Evolutionary conservation across 2,329 filamentous ascomycete genomes (phyloP), one percentile per base, ranked within the genome.

Genomic region (Dothideomycetes sp.): DNA sequence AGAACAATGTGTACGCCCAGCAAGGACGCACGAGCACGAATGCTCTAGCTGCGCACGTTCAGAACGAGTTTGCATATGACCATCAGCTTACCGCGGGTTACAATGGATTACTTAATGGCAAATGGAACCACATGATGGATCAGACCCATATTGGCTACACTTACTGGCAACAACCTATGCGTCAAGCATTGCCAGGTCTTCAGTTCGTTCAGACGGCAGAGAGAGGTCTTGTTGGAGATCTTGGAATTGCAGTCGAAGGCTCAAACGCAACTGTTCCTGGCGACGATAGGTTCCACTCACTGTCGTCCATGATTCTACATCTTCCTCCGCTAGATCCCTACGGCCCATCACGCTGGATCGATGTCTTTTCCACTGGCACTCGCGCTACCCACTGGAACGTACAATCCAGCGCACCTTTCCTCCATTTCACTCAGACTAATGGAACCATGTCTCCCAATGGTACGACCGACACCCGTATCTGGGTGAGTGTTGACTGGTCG

Each of bases 261-360:
- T 72, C 69, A 45, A 82, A 82, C 47, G 80, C 76, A 1, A 76
- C 75, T 0, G 72, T 83, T 5, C 77, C 78, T 0, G 79, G 80
- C 17, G 80, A 83, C 47, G 78, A 82, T 57, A 66, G 18, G 45
- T 81, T 68, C 57, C 78, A 80, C 52, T 49, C 54, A 16, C 60
- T 66, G 16, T 77, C 70, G 4, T 68, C 64, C 30, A 68, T 69
- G 46, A 69, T 63, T 2, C 63, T 82, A 3, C 66, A 68, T 0
- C 60, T 80, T 3, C 72, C 73, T 7, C 62, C 70, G 0, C 64
- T 82, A 43, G 76, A 75, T 45, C 73, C 69, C 0, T 81, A 78
- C 43, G 74, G 76, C 1, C 65, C 70, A 0, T 51, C 46, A 8
- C 68, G 77, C 27, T 82, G 73, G 65, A 73, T 82, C 39, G 79